Conservation (phyloP, 306 rosid species). For the Parietaria judaica region DNA sequence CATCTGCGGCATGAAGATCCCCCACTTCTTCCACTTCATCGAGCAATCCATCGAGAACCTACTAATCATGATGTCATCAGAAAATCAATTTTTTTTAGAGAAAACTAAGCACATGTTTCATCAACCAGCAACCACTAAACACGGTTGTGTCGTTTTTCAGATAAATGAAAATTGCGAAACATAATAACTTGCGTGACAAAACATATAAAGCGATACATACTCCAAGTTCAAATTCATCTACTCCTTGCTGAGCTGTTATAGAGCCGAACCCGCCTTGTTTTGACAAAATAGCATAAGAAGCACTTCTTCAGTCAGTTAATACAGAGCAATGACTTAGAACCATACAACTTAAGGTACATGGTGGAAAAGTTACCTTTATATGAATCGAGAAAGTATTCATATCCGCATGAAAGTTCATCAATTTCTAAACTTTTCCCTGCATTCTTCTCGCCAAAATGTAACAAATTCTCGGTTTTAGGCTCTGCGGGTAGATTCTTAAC, state of each 20-base stretch:
- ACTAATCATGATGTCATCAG: conserved; percentile 30
- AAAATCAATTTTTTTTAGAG: no score
- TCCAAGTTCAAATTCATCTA: conserved; percentile 57
- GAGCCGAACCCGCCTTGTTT: conserved; percentile 56
- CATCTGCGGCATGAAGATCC: conserved; percentile 53
- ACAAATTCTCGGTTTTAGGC: conserved; percentile 47
- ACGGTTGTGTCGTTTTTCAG: neutral
- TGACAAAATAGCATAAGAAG: neutral
- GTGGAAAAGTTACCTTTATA: conserved; percentile 29
- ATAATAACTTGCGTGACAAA: conserved; percentile 13
- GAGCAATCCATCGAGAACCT: conserved; percentile 89
- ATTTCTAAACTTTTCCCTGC: conserved; percentile 31
- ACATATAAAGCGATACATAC: conserved; percentile 40
- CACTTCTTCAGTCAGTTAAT: neutral
- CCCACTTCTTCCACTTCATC: conserved; percentile 67
- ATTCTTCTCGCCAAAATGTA: conserved; percentile 33
- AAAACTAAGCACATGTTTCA: no score
- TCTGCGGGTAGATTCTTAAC: conserved; percentile 55
- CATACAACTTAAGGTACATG: neutral
- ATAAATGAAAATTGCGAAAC: neutral
- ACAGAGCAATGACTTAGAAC: neutral
- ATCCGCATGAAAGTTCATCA: conserved; percentile 38
- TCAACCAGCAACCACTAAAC: neutral
- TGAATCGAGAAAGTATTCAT: conserved; percentile 38
- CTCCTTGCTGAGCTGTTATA: conserved; percentile 41